Evolutionary conservation across 495 filamentous ascomycete species (phyloP), one percentile per base, ranked within the genome.

Genomic region (Annulohypoxylon stygium): DNA sequence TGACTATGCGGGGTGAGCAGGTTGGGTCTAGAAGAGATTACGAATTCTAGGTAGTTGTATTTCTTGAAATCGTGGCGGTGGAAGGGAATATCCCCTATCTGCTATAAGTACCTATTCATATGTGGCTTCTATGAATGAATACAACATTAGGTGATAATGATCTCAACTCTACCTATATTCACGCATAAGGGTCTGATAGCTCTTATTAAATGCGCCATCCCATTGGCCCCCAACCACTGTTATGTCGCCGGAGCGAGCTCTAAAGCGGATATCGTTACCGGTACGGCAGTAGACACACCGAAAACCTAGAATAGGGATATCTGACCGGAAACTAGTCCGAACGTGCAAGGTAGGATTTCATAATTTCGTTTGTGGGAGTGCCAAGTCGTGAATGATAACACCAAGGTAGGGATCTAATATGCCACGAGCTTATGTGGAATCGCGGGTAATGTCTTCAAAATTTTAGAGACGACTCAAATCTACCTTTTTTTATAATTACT

Each of bases 351-450:
- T 66, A 66, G 71, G 61, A 69, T 62, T 61, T 48, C 23, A 39
- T 43, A 74, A 74, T 62, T 23, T 74, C 62, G 50, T 55, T 66
- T 67, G 50, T 25, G 16, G 30, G 37, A 30, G 16, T 41, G 67
- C 67, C 66, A 74, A 74, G 67, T 45, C 33, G 61, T 63, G 30
- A 7, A 36, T 39, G 67, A 74, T 70, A 67, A 70, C 71, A 63
- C 25, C 55, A 70, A 62, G 39, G 61, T 70, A 66, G 67, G 58
- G 62, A 58, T 63, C 3, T 34, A 59, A 7, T 34, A 63, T 70
- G 66, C 30, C 66, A 55, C 12, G 41, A 74, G 41, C 45, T 54
- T 5, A 41, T 57, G 10, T 8, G 39, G 34, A 63, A 34, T 18
- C 16, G 37, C 30, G 60, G 36, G 37, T 57, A 59, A 53, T 68